A percentile compares a stretch with the other conserved stretches of the same genome.
Evolutionary conservation across 1,139 yeast species (phyloP).

Genomic region (Suzukiozyma palmioleophila): DNA sequence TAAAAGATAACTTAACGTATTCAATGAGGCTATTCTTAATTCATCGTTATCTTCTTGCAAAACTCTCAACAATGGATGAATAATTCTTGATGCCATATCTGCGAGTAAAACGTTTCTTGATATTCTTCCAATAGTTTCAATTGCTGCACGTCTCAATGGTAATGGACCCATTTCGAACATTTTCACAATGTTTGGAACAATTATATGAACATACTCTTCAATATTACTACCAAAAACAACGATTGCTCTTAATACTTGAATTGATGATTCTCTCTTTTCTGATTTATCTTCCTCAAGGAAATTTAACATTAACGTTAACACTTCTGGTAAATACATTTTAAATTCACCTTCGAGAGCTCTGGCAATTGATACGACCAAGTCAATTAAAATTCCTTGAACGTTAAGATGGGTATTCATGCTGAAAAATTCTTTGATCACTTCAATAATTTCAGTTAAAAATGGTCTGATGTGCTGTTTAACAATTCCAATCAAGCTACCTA

Average conservation of each 20-base stretch:
- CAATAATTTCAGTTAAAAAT: constrained; percentile 72
- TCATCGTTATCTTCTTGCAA: constrained; percentile 60
- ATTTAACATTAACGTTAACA: constrained; percentile 70
- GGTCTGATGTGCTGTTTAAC: constrained; percentile 91
- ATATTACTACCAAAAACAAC: constrained; percentile 86
- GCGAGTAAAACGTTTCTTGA: constrained; percentile 69
- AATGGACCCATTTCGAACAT: constrained; percentile 68
- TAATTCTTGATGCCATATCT: constrained; percentile 87
- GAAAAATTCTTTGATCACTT: constrained; percentile 72
- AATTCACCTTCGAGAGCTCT: constrained; percentile 89
- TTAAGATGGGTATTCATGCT: constrained; percentile 45
- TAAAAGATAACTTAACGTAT: constrained; percentile 73
- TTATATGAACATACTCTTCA: constrained; percentile 83
- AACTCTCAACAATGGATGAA: constrained; percentile 81
- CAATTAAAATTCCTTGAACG: constrained; percentile 74
- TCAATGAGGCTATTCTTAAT: constrained; percentile 60
- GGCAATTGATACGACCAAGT: constrained; percentile 79
- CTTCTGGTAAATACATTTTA: constrained; percentile 73
- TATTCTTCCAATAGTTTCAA: constrained; percentile 79
- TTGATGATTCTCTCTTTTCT: constrained; percentile 58
- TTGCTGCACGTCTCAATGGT: constrained; percentile 67
- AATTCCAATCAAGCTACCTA: constrained; percentile 72
- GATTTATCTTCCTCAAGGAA: constrained; percentile 78
- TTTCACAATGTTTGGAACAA: constrained; percentile 78
- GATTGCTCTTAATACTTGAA: constrained; percentile 76